These are phyloP conservation scores for Porcisia deanei DNA, from an alignment of 208 protist species.

Conservation along the genomic window DNA sequence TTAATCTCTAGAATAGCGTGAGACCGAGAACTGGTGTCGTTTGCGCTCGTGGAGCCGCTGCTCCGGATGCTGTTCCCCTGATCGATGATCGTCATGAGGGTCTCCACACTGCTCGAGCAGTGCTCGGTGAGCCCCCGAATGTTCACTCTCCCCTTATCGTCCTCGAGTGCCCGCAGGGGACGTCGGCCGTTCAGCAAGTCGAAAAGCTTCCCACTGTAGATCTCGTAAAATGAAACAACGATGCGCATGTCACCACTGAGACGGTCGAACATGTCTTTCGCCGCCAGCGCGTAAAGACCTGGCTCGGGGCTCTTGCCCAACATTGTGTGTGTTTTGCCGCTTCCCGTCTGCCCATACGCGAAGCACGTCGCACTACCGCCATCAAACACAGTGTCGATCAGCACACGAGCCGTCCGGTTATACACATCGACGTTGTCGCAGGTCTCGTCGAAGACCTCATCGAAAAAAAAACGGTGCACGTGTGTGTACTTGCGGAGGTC, in stretches of 20 bases:
- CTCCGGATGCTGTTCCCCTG: conserved; percentile 78
- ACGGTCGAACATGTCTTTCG: conserved; percentile 69
- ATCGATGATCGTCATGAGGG: conserved; percentile 78
- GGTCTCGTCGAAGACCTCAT: conserved; percentile 94
- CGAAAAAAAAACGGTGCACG: conserved; percentile 95
- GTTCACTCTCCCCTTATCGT: conserved; percentile 64
- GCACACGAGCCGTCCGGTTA: conserved; percentile 68
- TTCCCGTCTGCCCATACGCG: conserved; percentile 92
- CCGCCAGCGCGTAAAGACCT: conserved; percentile 72
- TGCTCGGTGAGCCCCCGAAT: conserved; percentile 74
- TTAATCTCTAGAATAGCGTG: conserved; percentile 95
- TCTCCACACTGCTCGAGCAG: conserved; percentile 41
- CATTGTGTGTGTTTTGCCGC: conserved; percentile 93
- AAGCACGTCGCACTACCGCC: conserved; percentile 78
- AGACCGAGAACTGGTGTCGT: conserved; percentile 93
- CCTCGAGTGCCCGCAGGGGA: conserved; percentile 63
- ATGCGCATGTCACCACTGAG: conserved; percentile 40
- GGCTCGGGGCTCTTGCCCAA: conserved; percentile 69
- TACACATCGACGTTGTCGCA: conserved; percentile 91
- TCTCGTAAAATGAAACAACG: conserved; percentile 80
- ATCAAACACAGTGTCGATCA: conserved; percentile 73
- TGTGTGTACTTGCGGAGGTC: conserved; percentile 96
- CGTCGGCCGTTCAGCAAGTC: conserved; percentile 74
- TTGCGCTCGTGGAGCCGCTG: conserved; percentile 93
- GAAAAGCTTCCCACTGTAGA: conserved; percentile 82